Conservation (phyloP, 371 early-diverging fungal genomes). For the Mortierella sp. region DNA sequence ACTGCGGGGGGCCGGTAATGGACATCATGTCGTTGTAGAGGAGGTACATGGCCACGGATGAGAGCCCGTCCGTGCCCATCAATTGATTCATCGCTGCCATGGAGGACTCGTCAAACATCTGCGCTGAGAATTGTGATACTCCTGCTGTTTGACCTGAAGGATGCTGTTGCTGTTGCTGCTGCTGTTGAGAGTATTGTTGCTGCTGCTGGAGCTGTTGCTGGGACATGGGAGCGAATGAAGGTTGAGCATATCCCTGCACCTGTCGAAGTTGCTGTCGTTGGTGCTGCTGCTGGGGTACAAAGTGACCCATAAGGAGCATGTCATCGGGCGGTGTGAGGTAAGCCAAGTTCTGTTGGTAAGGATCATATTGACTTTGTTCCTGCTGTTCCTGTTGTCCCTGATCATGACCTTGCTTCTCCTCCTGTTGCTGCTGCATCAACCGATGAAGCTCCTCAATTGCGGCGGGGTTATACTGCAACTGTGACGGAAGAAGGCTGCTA, state of each 20-base stretch:
- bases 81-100: slow-evolving; percentile 7
- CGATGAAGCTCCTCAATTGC: neutral
- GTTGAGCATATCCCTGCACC: neutral
- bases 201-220: neutral
- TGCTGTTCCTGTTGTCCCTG: slow-evolving; percentile 19
- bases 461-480: neutral
- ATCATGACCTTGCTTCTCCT: slow-evolving; percentile 9
- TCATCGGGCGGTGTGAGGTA: neutral
- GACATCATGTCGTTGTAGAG: slow-evolving; percentile 11
- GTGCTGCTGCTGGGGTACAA: neutral
- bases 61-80: slow-evolving; percentile 3
- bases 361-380: slow-evolving; percentile 21
- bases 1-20: neutral
- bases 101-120: slow-evolving; percentile 5
- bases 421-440: slow-evolving; percentile 16
- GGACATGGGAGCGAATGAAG: neutral
- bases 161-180: neutral
- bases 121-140: neutral
- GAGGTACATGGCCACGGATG: slow-evolving; percentile 6
- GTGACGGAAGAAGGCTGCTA: neutral
- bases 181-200: neutral
- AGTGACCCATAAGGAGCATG: neutral
- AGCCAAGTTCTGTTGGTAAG: slow-evolving; percentile 21
- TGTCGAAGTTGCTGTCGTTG: neutral
- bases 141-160: neutral